Evolutionary conservation across 148 eudicot species (phyloP), one percentile per base, ranked within the genome.

Genomic region (Vaccinium corymbosum): DNA sequence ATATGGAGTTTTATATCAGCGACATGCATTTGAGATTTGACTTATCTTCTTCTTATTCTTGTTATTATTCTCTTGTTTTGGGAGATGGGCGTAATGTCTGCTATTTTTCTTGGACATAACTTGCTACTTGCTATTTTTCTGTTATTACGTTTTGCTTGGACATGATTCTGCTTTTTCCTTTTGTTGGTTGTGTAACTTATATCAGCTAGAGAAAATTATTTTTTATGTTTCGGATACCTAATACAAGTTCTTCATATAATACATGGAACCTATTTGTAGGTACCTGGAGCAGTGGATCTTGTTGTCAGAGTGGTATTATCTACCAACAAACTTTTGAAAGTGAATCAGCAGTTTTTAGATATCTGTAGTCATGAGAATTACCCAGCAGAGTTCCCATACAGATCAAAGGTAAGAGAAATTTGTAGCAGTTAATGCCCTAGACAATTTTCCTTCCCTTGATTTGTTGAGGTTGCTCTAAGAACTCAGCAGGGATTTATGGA

Each of bases 221-320:
- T 80, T 17, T 51, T 78, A 17, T 84, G 51, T 38, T 50, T 66
- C 22, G 49, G 72, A 13, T 51, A 25, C 56, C 72, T 72, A 48
- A 17, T 50, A 42, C 53, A 56, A 52, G 62, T 72, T n/a, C 56
- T 80, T 80, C 38, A 81, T 74, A n/a, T 48, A 81, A 70, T 13
- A 12, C 64, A 19, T 75, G 22, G 29, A 74, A 56, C 71, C 77
- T 81, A 61, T 81, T n/a, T 81, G 19, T 73, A 95, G 98, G 95
- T 94, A 75, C 93, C 94, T 62, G 93, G 83, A 73, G 92, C 93
- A 85, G 88, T 82, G 82, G 93, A 90, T 88, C 92, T 95, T 76
- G 88, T 76, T 80, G 93, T 95, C 74, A 91, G 98, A 86, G 96
- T 94, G 86, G 98, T 94, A 38, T 89, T 93, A 87, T 90, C 94